Conservation (phyloP, 345 rosid genomes). For the Eucalyptus grandis region DNA sequence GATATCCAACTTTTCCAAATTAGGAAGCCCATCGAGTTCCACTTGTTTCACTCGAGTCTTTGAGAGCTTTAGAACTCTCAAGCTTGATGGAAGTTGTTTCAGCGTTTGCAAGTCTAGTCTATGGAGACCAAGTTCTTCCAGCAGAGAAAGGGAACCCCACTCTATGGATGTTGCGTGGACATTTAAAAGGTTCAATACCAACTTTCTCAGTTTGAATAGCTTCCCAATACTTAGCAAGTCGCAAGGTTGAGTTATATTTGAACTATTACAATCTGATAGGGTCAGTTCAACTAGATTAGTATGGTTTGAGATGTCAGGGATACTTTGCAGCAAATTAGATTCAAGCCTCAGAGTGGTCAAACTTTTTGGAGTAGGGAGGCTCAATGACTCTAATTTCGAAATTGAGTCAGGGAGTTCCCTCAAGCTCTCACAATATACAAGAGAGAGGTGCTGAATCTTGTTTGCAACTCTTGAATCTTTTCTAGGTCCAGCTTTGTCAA, state of each 20-base stretch:
- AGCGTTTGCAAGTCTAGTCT: neutral
- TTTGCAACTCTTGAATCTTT: no score
- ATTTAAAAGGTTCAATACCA: accelerated
- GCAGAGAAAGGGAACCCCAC: neutral
- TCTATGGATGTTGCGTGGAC: accelerated
- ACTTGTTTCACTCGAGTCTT: accelerated
- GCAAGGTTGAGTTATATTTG: neutral
- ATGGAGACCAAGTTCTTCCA: accelerated
- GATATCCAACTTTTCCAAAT: no score
- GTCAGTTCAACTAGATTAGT: neutral
- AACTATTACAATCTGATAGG: accelerated
- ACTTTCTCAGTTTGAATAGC: neutral
- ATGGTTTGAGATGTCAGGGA: neutral
- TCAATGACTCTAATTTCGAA: no score
- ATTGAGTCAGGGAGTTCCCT: no score
- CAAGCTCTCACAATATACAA: no score
- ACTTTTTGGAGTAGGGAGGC: no score
- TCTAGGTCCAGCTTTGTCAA: no score
- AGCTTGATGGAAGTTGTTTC: neutral
- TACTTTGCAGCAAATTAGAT: accelerated
- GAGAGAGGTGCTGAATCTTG: no score
- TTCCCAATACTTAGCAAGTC: neutral
- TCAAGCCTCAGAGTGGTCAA: neutral
- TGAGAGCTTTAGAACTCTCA: accelerated
- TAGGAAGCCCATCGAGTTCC: no score